Base-by-base conservation (phyloP, 257 asterid genomes). In the Petunia axillaris region DNA sequence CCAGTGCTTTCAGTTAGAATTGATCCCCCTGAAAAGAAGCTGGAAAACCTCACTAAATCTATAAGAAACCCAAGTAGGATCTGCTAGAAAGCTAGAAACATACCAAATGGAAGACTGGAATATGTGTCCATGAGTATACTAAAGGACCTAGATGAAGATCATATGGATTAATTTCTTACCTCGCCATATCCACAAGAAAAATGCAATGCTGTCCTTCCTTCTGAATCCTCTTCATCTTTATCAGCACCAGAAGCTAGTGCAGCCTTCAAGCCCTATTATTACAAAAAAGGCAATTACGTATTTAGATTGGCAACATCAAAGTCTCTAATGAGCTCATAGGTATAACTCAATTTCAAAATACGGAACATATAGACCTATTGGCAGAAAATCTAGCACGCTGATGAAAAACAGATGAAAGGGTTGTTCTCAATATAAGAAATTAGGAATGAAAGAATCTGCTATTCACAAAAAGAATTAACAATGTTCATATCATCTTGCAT, bases 151-250 rank as follows among this genome's bases (percentile, higher is more conserved):
- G 1, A 50, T 50, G 78, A 73, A 11, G 2, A 35, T 71, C 77
- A 71, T 71, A 48, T 10, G 11, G 1, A 48, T 35, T 60, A 36
- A 36, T 62, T 73, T 36, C 39, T 73, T 90, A 96, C 99, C 98
- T 94, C 98, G 77, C 99, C 99, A 78, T 96, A 93, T 83, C 99
- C 98, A 85, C 99, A 96, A 25, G 99, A 94, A 88, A 96, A 94
- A 89, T 94, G 99, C 86, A 96, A 87, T n/a, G 98, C 98, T 4
- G 99, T 96, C 88, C 98, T 93, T 85, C 98, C 98, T 88, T 93
- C 99, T 0, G 98, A 91, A 85, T 96, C 99, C 87, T 94, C 98
- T 85, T 94, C 99, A 77, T 96, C 98, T 88, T 94, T 91, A 84
- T 96, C 94, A 84, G 96, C 95, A 77, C 98, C 99, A 64, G 83